Conservation (phyloP, 768 basidiomycete genomes). For the Auricularia auricula-judae region DNA sequence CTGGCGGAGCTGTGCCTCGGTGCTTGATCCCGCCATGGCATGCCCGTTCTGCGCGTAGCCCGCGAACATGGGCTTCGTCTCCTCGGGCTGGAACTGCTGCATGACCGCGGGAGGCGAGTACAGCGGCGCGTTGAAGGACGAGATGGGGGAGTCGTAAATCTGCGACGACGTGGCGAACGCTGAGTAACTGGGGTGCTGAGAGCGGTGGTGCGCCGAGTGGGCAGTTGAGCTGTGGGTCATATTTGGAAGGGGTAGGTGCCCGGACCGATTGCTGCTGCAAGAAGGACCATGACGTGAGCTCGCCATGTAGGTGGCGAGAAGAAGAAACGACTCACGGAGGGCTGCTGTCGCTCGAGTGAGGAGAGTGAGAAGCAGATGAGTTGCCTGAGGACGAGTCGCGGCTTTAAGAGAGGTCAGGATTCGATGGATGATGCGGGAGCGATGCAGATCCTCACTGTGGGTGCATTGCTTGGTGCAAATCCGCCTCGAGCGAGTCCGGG, state of each 20-base stretch:
- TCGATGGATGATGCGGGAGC: neutral
- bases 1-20: neutral
- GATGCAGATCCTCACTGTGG: neutral
- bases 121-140: neutral
- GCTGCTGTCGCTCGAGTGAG: neutral
- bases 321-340: neutral
- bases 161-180: too few relatives aligned
- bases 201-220: neutral
- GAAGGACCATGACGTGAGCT: neutral
- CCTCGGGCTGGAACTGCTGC: neutral
- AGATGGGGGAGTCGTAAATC: neutral
- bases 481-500: neutral
- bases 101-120: too few relatives aligned
- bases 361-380: neutral
- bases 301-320: neutral
- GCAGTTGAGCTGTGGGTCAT: neutral
- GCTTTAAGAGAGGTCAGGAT: neutral
- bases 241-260: neutral
- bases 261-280: neutral
- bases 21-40: neutral
- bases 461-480: neutral
- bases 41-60: neutral
- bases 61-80: neutral
- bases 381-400: neutral
- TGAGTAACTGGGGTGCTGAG: too few relatives aligned